Percentiles rank a stretch among this genome's conserved stretches.
Conservation (phyloP, 345 rosid genomes). For the Alliaria petiolata region DNA sequence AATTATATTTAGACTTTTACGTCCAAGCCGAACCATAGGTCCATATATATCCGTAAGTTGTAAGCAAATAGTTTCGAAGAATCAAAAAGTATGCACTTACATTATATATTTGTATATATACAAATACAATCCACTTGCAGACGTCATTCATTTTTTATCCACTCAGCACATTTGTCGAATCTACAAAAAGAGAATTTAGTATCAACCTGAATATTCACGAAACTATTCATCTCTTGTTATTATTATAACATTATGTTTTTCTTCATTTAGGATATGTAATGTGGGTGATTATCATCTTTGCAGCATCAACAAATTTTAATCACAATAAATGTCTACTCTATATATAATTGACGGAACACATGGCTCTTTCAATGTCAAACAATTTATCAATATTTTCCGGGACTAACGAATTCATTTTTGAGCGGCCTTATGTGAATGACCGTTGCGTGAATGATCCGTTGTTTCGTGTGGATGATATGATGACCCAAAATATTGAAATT, state of each 20-base stretch:
- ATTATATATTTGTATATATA: constrained; percentile 3
- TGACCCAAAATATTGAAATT: background rate
- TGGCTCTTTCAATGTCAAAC: background rate
- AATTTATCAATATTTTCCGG: background rate
- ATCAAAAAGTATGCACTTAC: constrained; percentile 14
- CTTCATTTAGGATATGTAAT: background rate
- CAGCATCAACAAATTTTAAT: background rate
- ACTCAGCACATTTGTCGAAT: constrained; percentile 27
- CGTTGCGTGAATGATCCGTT: constrained; percentile 3
- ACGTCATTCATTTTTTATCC: constrained; percentile 25
- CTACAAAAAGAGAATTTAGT: constrained; percentile 1
- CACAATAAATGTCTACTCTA: background rate
- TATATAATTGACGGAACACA: background rate
- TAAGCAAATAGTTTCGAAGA: constrained; percentile 15
- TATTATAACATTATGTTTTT: background rate
- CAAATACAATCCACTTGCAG: constrained; percentile 17
- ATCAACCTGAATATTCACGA: constrained; percentile 31
- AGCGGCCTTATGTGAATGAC: background rate
- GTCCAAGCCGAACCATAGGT: constrained; percentile 15
- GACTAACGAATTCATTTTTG: background rate
- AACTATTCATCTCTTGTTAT: background rate
- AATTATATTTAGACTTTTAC: constrained; percentile 4
- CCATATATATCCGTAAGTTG: constrained; percentile 10
- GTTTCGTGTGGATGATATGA: background rate
- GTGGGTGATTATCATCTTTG: background rate